These are phyloP conservation scores for Fusarium coffeatum DNA, from an alignment of 2,329 filamentous ascomycete genomes.

Conservation along the genomic window DNA sequence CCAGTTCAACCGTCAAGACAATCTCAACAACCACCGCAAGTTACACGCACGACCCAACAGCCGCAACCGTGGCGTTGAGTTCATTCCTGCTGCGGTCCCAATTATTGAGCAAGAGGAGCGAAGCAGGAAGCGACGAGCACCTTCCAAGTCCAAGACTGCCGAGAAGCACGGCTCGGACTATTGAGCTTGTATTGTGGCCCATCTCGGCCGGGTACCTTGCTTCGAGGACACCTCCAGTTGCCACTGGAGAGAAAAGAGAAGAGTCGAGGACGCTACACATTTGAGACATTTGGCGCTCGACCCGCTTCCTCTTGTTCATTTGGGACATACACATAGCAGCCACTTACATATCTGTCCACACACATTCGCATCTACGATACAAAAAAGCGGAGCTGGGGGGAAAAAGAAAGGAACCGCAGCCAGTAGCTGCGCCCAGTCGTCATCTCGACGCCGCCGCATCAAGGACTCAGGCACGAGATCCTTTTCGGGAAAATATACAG, in stretches of 20 bases:
- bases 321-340: constrained; percentile 22
- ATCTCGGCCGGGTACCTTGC: constrained; percentile 41
- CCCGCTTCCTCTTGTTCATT: constrained; percentile 20
- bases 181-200: constrained; percentile 31
- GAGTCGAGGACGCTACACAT: constrained; percentile 24
- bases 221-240: constrained; percentile 26
- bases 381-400: constrained; percentile 23
- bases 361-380: constrained; percentile 34
- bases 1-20: constrained; percentile 57
- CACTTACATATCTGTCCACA: constrained; percentile 37
- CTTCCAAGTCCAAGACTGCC: constrained; percentile 52
- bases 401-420: constrained; percentile 25
- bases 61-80: constrained; percentile 55
- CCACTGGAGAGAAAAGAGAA: constrained; percentile 24
- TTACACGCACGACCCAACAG: constrained; percentile 55
- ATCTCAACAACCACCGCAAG: constrained; percentile 58
- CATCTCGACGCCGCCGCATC: constrained; percentile 15
- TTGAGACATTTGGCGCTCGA: constrained; percentile 41
- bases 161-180: constrained; percentile 50
- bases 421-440: constrained; percentile 18
- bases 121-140: constrained; percentile 54
- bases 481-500: constrained; percentile 14
- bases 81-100: constrained; percentile 54
- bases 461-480: constrained; percentile 18
- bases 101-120: constrained; percentile 56